Evolutionary conservation across 2,329 filamentous ascomycete genomes (phyloP).

Genomic region (Phialocephala sp.): DNA sequence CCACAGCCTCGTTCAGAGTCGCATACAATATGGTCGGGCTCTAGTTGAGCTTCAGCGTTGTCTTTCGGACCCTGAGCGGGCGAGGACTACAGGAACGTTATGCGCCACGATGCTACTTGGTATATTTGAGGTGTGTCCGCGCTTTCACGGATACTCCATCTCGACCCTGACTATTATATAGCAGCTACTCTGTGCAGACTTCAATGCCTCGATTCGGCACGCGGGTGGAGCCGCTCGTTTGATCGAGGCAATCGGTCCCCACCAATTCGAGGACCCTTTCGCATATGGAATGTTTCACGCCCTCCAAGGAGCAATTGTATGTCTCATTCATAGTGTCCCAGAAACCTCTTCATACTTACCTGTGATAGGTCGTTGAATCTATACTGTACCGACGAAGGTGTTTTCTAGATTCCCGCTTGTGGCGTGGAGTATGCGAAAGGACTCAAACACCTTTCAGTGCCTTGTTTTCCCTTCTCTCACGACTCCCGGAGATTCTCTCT

Average conservation of each 20-base stretch:
- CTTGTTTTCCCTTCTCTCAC: constrained; percentile 10
- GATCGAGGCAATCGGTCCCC: constrained; percentile 3
- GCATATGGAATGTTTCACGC: constrained; percentile 12
- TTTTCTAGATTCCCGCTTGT: background rate
- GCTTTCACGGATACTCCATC: background rate
- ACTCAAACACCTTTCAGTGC: constrained; percentile 9
- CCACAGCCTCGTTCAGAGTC: background rate
- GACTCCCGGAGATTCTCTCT: background rate
- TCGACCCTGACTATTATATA: background rate
- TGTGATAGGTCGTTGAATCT: constrained; percentile 3
- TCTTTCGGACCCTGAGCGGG: background rate
- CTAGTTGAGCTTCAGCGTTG: constrained; percentile 1
- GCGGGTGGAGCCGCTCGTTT: constrained; percentile 10
- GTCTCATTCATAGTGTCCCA: background rate
- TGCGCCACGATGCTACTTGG: constrained; percentile 7
- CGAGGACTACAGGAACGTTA: constrained; percentile 5
- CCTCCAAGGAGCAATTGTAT: constrained; percentile 11
- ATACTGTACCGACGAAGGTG: constrained; percentile 7
- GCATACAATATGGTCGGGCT: constrained; percentile 9
- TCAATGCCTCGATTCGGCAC: constrained; percentile 3
- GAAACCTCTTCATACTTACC: background rate
- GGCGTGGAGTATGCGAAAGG: constrained; percentile 3
- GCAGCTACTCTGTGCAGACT: constrained; percentile 7
- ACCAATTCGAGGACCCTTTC: constrained; percentile 2
- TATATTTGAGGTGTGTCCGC: constrained; percentile 5